Conservation (phyloP, 2,329 filamentous ascomycete genomes). For the Nothomitra cinnamomea region DNA sequence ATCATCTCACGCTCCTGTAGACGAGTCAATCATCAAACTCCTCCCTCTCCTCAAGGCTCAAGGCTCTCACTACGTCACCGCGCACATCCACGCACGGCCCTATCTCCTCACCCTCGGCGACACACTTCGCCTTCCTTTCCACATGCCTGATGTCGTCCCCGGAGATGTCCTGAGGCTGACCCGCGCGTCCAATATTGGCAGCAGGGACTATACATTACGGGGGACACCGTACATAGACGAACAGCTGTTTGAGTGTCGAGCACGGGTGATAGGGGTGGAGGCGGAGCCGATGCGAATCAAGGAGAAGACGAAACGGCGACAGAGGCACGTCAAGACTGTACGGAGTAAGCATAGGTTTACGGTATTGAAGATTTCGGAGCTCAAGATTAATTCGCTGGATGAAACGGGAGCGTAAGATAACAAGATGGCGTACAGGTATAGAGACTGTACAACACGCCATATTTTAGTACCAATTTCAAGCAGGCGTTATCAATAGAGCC, state of each 20-base stretch:
- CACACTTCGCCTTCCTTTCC: conserved; percentile 59
- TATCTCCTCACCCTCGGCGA: conserved; percentile 69
- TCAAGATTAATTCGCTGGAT: conserved; percentile 43
- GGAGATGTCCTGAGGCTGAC: conserved; percentile 82
- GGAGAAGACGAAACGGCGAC: conserved; percentile 47
- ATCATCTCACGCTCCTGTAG: conserved; percentile 23
- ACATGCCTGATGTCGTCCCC: conserved; percentile 56
- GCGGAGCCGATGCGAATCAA: conserved; percentile 41
- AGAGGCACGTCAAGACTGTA: conserved; percentile 50
- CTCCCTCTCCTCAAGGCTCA: conserved; percentile 58
- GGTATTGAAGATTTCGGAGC: conserved; percentile 65
- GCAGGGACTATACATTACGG: conserved; percentile 78
- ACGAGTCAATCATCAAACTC: conserved; percentile 40
- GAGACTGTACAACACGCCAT: too few relatives aligned
- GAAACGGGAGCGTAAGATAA: conserved; percentile 20
- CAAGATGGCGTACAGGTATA: neutral
- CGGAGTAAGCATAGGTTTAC: conserved; percentile 88
- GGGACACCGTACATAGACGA: conserved; percentile 71
- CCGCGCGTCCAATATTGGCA: conserved; percentile 66
- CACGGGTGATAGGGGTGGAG: conserved; percentile 70
- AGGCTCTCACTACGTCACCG: conserved; percentile 58
- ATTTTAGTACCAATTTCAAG: too few relatives aligned
- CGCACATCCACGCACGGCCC: conserved; percentile 62
- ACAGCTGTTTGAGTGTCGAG: conserved; percentile 66
- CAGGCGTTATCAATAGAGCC: too few relatives aligned